Percentiles rank a stretch among this genome's conserved stretches.
phyloP scores from a whole-genome alignment of 768 basidiomycete genomes.

The Serendipita indica region DNA sequence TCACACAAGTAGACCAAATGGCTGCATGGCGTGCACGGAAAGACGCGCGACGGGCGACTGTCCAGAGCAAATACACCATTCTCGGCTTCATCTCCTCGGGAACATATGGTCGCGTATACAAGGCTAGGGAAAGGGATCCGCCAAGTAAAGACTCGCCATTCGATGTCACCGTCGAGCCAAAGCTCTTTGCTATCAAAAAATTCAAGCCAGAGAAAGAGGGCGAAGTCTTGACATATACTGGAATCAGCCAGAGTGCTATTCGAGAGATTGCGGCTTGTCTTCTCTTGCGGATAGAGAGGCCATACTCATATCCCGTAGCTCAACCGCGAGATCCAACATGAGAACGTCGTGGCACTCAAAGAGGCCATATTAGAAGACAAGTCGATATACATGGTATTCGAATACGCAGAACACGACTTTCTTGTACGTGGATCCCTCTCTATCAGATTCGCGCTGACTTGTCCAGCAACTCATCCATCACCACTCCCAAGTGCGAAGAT shows the following conservation, averaged over 20 bases:
- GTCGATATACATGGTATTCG: slow-evolving; percentile 98
- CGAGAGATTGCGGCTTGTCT: slow-evolving; percentile 81
- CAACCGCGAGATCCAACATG: slow-evolving; percentile 79
- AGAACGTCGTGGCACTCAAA: slow-evolving; percentile 78
- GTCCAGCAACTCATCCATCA: slow-evolving; percentile 94
- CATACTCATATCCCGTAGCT: slow-evolving; percentile 33
- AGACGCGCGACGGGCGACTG: slow-evolving; percentile 49
- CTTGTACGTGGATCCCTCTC: slow-evolving; percentile 41
- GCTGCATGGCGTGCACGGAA: slow-evolving; percentile 65
- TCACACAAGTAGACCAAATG: slow-evolving; percentile 50
- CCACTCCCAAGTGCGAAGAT: slow-evolving; percentile 69
- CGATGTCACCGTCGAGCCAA: slow-evolving; percentile 36
- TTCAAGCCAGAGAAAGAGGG: slow-evolving; percentile 99
- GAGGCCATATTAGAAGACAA: slow-evolving; percentile 98
- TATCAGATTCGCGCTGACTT: neutral
- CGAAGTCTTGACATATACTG: slow-evolving; percentile 88
- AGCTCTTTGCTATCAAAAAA: slow-evolving; percentile 84
- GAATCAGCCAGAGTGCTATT: slow-evolving; percentile 94
- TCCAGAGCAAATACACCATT: slow-evolving; percentile 75
- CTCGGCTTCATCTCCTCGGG: slow-evolving; percentile 97
- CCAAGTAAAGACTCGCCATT: slow-evolving; percentile 32
- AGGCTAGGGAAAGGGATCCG: slow-evolving; percentile 47
- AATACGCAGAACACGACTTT: slow-evolving; percentile 98
- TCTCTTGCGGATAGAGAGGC: neutral
- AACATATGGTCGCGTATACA: slow-evolving; percentile 98